These are phyloP conservation scores for Pulveroboletus sp. DNA, from an alignment of 768 basidiomycete species.

Conservation along the genomic window DNA sequence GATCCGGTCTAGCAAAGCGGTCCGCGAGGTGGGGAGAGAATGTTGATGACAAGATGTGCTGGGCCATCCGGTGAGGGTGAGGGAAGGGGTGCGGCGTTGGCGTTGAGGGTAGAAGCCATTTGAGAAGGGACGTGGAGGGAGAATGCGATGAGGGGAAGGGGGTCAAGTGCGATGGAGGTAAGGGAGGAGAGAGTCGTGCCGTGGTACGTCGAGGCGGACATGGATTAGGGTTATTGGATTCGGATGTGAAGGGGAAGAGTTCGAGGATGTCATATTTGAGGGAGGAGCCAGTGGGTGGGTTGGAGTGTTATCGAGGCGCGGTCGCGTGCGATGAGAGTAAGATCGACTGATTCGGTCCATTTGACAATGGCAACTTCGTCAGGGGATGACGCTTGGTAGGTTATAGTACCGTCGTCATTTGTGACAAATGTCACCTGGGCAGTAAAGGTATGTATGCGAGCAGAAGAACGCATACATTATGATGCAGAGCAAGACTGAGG, in stretches of 20 bases:
- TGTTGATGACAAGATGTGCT: conserved; percentile 72
- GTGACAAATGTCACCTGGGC: conserved; percentile 93
- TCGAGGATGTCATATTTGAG: conserved; percentile 85
- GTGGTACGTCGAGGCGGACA: conserved; percentile 46
- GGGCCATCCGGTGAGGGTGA: too few species aligned
- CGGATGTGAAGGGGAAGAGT: conserved; percentile 97
- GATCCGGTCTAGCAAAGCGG: conserved; percentile 70
- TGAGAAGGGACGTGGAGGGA: conserved; percentile 87
- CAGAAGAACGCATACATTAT: conserved; percentile 64
- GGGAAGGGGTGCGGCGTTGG: conserved; percentile 15
- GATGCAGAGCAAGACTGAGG: conserved; percentile 89
- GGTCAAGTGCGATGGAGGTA: conserved; percentile 87
- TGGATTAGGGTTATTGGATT: conserved; percentile 88
- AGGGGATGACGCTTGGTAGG: conserved; percentile 98
- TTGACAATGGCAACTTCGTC: conserved; percentile 99
- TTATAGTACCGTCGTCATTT: conserved; percentile 92
- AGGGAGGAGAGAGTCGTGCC: conserved; percentile 95
- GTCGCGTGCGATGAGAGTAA: conserved; percentile 86
- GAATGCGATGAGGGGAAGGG: conserved; percentile 84
- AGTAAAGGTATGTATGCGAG: not conserved
- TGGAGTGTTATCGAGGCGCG: conserved; percentile 87
- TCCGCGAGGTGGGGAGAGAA: conserved; percentile 69
- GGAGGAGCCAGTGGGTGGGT: conserved; percentile 58
- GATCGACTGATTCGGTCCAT: conserved; percentile 94
- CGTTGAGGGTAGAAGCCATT: conserved; percentile 64